Evolutionary conservation across 805 yeast genomes (phyloP).

Genomic region (Yamadazyma ubonensis): DNA sequence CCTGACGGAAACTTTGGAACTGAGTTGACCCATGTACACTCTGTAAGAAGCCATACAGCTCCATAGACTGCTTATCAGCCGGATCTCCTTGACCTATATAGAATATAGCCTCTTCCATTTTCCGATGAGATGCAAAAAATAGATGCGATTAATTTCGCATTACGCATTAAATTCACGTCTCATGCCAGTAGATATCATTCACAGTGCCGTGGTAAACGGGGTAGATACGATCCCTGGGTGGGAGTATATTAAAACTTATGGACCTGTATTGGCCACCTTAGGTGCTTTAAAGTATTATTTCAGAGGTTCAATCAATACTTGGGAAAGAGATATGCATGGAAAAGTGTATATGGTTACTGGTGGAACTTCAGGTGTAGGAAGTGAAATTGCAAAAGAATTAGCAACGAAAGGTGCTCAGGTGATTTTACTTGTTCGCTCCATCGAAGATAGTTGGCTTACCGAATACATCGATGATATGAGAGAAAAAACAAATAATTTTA

Average conservation of each 20-base stretch:
- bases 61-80: slow-evolving; percentile 45
- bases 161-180: slow-evolving; percentile 3
- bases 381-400: slow-evolving; percentile 67
- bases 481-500: slow-evolving; percentile 60
- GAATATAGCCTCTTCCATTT: slow-evolving; percentile 52
- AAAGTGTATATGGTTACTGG: slow-evolving; percentile 82
- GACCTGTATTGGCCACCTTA: slow-evolving; percentile 51
- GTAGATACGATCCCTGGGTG: slow-evolving; percentile 75
- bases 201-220: slow-evolving; percentile 70
- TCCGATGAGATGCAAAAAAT: slow-evolving; percentile 7
- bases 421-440: slow-evolving; percentile 63
- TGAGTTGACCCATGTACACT: slow-evolving; percentile 50
- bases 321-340: slow-evolving; percentile 94
- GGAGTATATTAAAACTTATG: slow-evolving; percentile 53
- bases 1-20: slow-evolving; percentile 51
- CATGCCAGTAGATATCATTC: slow-evolving; percentile 82
- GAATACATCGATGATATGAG: slow-evolving; percentile 82
- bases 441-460: slow-evolving; percentile 67
- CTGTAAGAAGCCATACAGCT: slow-evolving; percentile 40
- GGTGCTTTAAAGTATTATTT: slow-evolving; percentile 67
- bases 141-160: background rate
- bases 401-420: slow-evolving; percentile 86
- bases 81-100: slow-evolving; percentile 46
- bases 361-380: slow-evolving; percentile 93
- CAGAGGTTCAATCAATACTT: slow-evolving; percentile 77